Base-by-base conservation (phyloP, 2,329 filamentous ascomycete species). In the Penicillium paneum region DNA sequence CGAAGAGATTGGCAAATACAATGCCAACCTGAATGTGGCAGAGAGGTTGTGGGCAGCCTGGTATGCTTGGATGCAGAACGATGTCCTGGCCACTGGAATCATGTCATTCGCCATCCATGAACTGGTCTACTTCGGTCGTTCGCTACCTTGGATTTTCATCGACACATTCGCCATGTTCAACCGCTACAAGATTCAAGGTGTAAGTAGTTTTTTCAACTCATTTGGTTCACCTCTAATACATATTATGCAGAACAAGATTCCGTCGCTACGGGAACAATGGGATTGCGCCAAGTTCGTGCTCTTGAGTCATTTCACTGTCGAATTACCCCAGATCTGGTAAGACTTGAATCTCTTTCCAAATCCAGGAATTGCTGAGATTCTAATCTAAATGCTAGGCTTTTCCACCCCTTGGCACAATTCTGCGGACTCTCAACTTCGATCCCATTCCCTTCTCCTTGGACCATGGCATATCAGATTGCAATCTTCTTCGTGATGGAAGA, bases 31-130 rank as follows among this genome's bases (percentile, higher is more conserved):
- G 69, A 97, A 91, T 76, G 81, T 90, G 61, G 79, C 86, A 68
- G 94, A 99, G 81, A 87, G 87, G 70, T 81, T 96, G 63, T 99
- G 94, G 94, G 88, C 90, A 76, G 86, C 91, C 38, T 97, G 91
- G 93, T 99, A 99, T 74, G 84, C 93, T 15, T 99, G 87, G 83
- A 96, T 97, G 88, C 90, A 96, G 74, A 99, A 99, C 74, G 94
- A 99, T 77, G 87, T 89, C 51, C 86, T 99, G 59, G 94, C 94
- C 56, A 99, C 94, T 3, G 94, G 94, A 57, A 94, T 99, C 79
- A 88, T 97, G 89, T 96, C 91, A 67, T 99, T 99, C 74, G 77
- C 88, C 64, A 90, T 97, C 84, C 94, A 99, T 80, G 94, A 99
- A 76, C 52, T 85, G 38, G 83, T 99, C 68, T 99, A 99, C 81